Percentiles rank a stretch among this genome's conserved stretches.
phyloP scores from a whole-genome alignment of 495 filamentous ascomycete genomes.

The Xylaria venustula region DNA sequence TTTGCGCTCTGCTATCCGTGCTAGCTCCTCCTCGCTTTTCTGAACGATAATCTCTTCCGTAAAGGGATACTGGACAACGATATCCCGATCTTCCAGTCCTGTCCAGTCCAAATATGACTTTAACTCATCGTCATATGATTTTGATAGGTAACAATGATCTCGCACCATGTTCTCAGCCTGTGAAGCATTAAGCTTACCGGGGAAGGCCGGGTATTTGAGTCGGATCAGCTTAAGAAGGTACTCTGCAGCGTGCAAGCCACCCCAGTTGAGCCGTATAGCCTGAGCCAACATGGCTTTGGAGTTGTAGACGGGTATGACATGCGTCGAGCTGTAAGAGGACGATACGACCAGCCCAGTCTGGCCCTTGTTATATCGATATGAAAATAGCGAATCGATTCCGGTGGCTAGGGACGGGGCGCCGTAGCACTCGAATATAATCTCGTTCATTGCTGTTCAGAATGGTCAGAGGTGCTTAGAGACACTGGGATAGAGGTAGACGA shows the following conservation, averaged over 20 bases:
- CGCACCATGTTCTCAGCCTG: slow-evolving; percentile 85
- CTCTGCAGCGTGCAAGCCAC: slow-evolving; percentile 82
- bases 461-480: slow-evolving; percentile 8
- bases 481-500: background rate
- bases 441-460: slow-evolving; percentile 74
- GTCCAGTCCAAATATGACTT: slow-evolving; percentile 77
- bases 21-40: slow-evolving; percentile 91
- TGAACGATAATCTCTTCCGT: slow-evolving; percentile 84
- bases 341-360: slow-evolving; percentile 86
- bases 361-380: slow-evolving; percentile 87
- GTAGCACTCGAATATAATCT: slow-evolving; percentile 96
- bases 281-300: slow-evolving; percentile 78
- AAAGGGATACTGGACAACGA: slow-evolving; percentile 87
- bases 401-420: slow-evolving; percentile 81
- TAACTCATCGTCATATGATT: slow-evolving; percentile 77
- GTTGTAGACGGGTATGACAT: slow-evolving; percentile 90
- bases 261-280: slow-evolving; percentile 91
- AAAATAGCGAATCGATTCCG: slow-evolving; percentile 94
- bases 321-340: slow-evolving; percentile 88
- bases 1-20: slow-evolving; percentile 80
- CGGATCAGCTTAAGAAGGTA: slow-evolving; percentile 85
- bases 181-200: slow-evolving; percentile 75
- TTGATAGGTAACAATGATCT: slow-evolving; percentile 87
- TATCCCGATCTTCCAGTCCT: slow-evolving; percentile 82
- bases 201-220: slow-evolving; percentile 91